Conservation (phyloP, 306 rosid genomes). For the Sicyos baderoa region DNA sequence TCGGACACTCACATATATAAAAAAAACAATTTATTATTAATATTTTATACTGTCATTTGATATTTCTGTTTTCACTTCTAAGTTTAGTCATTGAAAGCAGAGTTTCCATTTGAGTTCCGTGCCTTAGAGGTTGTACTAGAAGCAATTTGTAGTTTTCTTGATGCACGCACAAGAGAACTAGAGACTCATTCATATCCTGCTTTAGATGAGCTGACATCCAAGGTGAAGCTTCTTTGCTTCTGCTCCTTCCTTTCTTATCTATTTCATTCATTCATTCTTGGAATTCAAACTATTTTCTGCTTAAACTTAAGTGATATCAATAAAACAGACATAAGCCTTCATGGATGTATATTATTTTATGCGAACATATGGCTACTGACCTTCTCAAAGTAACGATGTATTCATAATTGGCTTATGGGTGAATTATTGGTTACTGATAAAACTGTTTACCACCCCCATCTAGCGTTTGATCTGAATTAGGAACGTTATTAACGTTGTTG, state of each 20-base stretch:
- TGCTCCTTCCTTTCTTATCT: neutral
- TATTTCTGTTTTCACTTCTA: slow-evolving; percentile 3
- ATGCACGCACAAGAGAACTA: slow-evolving; percentile 86
- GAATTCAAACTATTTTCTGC: neutral
- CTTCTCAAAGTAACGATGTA: no score
- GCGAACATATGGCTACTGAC: no score
- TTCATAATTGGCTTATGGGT: neutral
- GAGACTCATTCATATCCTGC: slow-evolving; percentile 96
- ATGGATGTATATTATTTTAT: neutral
- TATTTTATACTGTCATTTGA: neutral
- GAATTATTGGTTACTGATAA: neutral
- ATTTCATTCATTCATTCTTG: neutral
- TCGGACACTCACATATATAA: no score
- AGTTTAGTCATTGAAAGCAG: slow-evolving; percentile 36
- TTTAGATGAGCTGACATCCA: slow-evolving; percentile 83
- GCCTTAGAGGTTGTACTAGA: slow-evolving; percentile 91
- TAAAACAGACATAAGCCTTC: neutral
- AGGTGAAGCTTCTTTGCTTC: slow-evolving; percentile 34
- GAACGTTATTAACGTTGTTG: neutral
- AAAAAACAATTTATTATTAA: no score
- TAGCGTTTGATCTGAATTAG: neutral
- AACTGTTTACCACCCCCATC: neutral
- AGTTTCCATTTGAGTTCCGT: slow-evolving; percentile 92
- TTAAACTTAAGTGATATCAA: neutral
- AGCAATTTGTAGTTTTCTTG: slow-evolving; percentile 92